A percentile compares a stretch with the other conserved stretches of the same genome.
Evolutionary conservation across 108 stramenopile genomes (phyloP).

Genomic region (Conticribra guillardii): DNA sequence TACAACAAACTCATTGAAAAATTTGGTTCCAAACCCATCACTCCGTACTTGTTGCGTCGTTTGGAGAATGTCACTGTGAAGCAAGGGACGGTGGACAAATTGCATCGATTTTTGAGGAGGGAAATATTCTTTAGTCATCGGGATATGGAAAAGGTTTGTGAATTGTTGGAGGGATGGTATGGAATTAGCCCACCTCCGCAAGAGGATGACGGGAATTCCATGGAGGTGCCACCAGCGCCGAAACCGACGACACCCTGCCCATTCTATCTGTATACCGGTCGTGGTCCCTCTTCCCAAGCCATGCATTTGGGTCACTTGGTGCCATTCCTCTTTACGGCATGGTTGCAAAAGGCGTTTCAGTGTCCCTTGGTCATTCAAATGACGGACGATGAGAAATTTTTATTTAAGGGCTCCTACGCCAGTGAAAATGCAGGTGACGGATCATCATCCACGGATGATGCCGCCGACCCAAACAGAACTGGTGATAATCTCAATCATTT

Average conservation of each 20-base stretch:
- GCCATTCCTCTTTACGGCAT: conserved; percentile 97
- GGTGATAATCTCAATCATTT: conserved; percentile 92
- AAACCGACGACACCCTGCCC: conserved; percentile 54
- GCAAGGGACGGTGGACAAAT: conserved; percentile 77
- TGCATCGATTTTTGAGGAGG: conserved; percentile 96
- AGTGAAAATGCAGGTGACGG: conserved; percentile 48
- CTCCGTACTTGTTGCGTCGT: conserved; percentile 61
- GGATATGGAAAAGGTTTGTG: conserved; percentile 88
- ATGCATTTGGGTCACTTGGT: conserved; percentile 99
- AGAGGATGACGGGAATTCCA: background rate
- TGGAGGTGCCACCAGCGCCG: background rate
- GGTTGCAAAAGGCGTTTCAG: conserved; percentile 95
- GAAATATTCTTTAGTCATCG: conserved; percentile 98
- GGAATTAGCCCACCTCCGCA: conserved; percentile 30
- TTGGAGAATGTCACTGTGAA: conserved; percentile 78
- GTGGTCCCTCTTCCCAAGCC: conserved; percentile 93
- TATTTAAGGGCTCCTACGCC: conserved; percentile 94
- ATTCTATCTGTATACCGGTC: conserved; percentile 98
- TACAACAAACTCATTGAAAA: conserved; percentile 93
- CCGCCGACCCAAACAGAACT: conserved; percentile 33
- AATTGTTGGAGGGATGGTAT: conserved; percentile 62
- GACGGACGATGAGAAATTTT: conserved; percentile 99
- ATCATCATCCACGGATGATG: background rate
- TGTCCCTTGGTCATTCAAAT: conserved; percentile 99
- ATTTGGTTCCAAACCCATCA: conserved; percentile 92